These are phyloP conservation scores for Psophocarpus tetragonolobus DNA, from an alignment of 306 rosid species.

Conservation along the genomic window DNA sequence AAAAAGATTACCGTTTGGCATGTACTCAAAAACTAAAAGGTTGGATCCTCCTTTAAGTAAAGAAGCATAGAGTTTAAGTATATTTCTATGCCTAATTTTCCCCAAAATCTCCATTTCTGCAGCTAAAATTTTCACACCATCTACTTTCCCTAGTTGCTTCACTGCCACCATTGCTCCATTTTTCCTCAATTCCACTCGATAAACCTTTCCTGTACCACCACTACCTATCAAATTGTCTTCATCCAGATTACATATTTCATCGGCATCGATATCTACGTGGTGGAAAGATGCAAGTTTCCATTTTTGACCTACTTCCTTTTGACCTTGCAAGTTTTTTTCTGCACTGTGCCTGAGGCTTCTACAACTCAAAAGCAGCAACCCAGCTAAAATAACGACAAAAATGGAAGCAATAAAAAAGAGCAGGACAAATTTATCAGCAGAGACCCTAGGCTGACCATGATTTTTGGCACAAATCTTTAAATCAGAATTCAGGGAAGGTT, in stretches of 20 bases:
- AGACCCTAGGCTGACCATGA: conserved; percentile 36
- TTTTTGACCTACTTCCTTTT: conserved; percentile 49
- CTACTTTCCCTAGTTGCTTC: conserved; percentile 71
- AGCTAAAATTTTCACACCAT: conserved; percentile 63
- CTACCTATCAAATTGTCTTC: conserved; percentile 82
- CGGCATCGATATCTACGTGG: conserved; percentile 68
- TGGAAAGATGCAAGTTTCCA: conserved; percentile 84
- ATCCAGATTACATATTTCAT: conserved; percentile 70
- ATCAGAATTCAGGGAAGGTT: conserved; percentile 41
- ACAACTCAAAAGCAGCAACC: conserved; percentile 50
- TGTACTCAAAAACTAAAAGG: conserved; percentile 85
- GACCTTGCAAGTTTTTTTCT: conserved; percentile 36
- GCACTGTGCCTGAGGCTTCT: conserved; percentile 48
- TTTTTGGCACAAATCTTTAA: conserved; percentile 50
- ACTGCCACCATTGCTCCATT: conserved; percentile 68
- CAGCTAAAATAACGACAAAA: conserved; percentile 50
- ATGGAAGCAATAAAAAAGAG: conserved; percentile 51
- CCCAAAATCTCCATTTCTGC: conserved; percentile 94
- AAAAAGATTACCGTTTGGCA: conserved; percentile 84
- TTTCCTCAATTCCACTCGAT: conserved; percentile 68
- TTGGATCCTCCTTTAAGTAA: conserved; percentile 66
- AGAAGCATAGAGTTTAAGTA: conserved; percentile 93
- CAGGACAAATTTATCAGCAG: conserved; percentile 50
- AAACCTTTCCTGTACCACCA: conserved; percentile 90
- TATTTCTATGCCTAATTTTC: conserved; percentile 78